Evolutionary conservation across 2,329 filamentous ascomycete genomes (phyloP), one percentile per base, ranked within the genome.

Genomic region (Tolypocladium guangdongense): DNA sequence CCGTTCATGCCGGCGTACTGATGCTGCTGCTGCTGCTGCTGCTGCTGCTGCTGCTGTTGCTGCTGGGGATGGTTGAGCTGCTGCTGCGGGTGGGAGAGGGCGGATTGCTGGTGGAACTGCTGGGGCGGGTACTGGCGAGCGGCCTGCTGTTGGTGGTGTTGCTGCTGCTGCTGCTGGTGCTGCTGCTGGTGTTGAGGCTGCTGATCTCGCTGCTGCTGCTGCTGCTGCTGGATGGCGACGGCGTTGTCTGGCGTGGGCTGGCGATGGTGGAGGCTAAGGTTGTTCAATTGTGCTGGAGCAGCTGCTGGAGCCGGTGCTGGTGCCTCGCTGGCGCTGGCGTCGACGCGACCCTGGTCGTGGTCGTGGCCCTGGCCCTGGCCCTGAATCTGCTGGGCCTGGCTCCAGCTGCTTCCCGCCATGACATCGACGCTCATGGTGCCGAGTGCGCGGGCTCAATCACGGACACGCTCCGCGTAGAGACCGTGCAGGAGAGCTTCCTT

Each of bases 1-100:
- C 74, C 74, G 64, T 78, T 78, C 74, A 78, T 78, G 53, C 52
- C 55, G 51, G 45, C 49, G 18, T 56, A 57, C 46, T 58, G 57
- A 48, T 60, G 62, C 22, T 58, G 57, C 22, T 46, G 55, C 35
- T 50, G 56, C 35, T 46, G 50, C 12, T 52, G 51, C 30, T 49
- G 54, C 27, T 54, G 52, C 6, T 56, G 56, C 22, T 54, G 57
- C 32, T 56, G 58, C 18, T 53, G 47, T n/a, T 50, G 58, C 33
- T 55, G 57, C 22, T 60, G 56, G 30, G 38, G 54, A 22, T 55
- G 53, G 7, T 51, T 52, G 14, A 53, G 56, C 14, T 38, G 55
- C 33, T 32, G 47, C 32, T 53, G 55, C 20, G 51, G 51, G n/a
- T 41, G 30, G 32, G 49, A 45, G n/a, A 43, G 50, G 41, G 39